A percentile compares a stretch with the other conserved stretches of the same genome.
Evolutionary conservation across 108 stramenopile genomes (phyloP).

Genomic region (Skeletonema grethae): DNA sequence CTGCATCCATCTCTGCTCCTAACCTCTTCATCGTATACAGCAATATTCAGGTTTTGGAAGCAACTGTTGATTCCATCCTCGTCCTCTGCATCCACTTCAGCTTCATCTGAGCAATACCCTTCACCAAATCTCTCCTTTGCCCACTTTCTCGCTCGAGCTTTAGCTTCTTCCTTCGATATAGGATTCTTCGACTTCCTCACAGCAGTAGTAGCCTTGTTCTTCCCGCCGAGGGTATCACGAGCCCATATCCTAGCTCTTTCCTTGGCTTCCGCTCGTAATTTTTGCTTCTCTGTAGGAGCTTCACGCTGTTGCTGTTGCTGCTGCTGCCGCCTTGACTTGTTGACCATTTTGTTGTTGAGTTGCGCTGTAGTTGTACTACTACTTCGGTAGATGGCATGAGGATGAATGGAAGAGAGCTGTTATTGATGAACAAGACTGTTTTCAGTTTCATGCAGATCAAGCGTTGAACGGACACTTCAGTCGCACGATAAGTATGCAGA

Average conservation of each 20-base stretch:
- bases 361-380: not conserved
- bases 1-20: not conserved
- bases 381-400: no score
- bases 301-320: not conserved
- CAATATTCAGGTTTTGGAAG: not conserved
- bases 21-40: not conserved
- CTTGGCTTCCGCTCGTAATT: not conserved
- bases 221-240: not conserved
- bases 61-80: not conserved
- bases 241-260: conserved; percentile 1
- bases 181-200: not conserved
- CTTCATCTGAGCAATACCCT: not conserved
- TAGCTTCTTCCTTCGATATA: not conserved
- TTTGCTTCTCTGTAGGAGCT: not conserved
- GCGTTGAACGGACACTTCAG: no score
- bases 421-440: no score
- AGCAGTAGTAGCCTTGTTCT: not conserved
- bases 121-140: not conserved
- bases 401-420: no score
- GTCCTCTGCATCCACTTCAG: not conserved
- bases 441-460: no score
- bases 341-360: not conserved
- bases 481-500: no score
- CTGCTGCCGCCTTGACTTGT: not conserved
- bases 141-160: not conserved